phyloP scores from a whole-genome alignment of 805 yeast species.

The Blastobotrys attinorum region DNA sequence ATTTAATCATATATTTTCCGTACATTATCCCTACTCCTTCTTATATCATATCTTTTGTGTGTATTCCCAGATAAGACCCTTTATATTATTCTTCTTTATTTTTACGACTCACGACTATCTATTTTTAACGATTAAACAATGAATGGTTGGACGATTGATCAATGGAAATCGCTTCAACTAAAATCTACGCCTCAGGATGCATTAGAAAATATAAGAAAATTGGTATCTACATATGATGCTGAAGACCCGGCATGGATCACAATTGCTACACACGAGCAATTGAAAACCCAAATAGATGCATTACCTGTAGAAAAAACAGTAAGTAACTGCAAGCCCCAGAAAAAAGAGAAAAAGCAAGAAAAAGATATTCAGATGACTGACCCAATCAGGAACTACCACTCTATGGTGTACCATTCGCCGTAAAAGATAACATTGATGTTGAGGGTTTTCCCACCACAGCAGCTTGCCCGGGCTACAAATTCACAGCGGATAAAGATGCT shows the following conservation, averaged over 20 bases:
- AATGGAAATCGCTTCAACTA: slow-evolving; percentile 69
- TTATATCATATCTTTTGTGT: no score
- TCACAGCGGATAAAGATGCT: slow-evolving; percentile 63
- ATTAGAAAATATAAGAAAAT: slow-evolving; percentile 37
- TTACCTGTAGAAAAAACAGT: slow-evolving; percentile 37
- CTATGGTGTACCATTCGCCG: slow-evolving; percentile 92
- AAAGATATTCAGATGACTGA: not conserved
- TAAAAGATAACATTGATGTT: slow-evolving; percentile 92
- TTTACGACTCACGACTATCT: not conserved
- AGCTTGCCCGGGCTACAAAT: slow-evolving; percentile 83
- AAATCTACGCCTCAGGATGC: slow-evolving; percentile 57
- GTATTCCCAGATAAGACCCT: no score
- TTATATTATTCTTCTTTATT: no score
- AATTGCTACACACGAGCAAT: slow-evolving; percentile 51
- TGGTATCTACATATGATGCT: slow-evolving; percentile 26
- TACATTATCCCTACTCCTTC: no score
- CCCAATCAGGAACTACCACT: slow-evolving; percentile 38
- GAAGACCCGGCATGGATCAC: slow-evolving; percentile 92
- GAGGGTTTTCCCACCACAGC: slow-evolving; percentile 81
- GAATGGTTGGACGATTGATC: slow-evolving; percentile 69
- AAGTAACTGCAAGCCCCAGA: not conserved
- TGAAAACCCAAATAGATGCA: slow-evolving; percentile 70
- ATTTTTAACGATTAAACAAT: not conserved
- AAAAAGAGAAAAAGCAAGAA: not conserved
- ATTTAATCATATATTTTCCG: no score